Evolutionary conservation across 2,329 filamentous ascomycete genomes (phyloP), one percentile per base, ranked within the genome.

Genomic region (Beauveria pseudobassiana): DNA sequence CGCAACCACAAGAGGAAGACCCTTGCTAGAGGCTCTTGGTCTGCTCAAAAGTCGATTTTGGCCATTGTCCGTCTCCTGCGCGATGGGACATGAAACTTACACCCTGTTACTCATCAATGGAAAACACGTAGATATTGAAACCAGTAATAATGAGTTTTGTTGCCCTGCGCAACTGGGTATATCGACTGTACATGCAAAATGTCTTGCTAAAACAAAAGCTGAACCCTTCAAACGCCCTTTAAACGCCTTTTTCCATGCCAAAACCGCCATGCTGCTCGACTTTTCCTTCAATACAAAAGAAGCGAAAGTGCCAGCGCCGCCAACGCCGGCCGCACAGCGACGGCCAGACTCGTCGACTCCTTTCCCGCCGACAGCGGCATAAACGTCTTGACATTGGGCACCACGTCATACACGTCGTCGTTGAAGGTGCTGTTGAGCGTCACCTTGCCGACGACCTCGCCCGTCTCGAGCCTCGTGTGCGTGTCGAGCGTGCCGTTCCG

Each of bases 391-490:
- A 70, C 67, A 42, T 74, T 64, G 2, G 72, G 70, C 1, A 72
- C 73, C 40, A 65, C 62, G 10, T 75, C 73, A 68, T 86, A 86
- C 24, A 64, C 51, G 67, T 86, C 83, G 12, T 69, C 63, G 0
- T 82, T 81, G 65, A 82, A 86, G 0, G 83, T 86, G 10, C 70
- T 67, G 65, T 87, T 87, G 57, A 87, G 69, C 2, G 73, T 74
- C 4, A 87, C 78, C 10, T 66, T 69, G 0, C 78, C 81, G 0
- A 80, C 77, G 0, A 81, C 68, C 1, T 71, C 73, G 0, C 80
- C 80, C 56, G 80, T 76, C 66, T 86, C 83, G 50, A 87, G 73
- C 3, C 82, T 75, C 46, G 84, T 79, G 81, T 82, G 87, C 0
- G 82, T 85, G 53, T 82, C 76, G 0, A 83, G 69, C 38, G 76